Evolutionary conservation across 2,329 filamentous ascomycete genomes (phyloP).

Genomic region (Diaporthe ampelina): DNA sequence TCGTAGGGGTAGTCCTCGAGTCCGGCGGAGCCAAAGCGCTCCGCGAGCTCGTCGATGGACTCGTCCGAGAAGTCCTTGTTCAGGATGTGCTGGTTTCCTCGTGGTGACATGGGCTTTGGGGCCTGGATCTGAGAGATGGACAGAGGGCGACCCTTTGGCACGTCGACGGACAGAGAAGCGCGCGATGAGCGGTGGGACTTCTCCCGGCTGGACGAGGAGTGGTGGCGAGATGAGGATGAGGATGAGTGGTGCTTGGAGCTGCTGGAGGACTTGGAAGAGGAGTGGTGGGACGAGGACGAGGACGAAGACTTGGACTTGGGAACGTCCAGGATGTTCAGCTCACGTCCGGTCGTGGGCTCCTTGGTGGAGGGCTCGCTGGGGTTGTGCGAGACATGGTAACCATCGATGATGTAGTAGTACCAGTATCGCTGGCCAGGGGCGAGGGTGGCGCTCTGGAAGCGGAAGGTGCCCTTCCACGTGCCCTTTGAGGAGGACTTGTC

Average conservation of each 20-base stretch:
- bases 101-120: conserved; percentile 89
- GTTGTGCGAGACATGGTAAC: conserved; percentile 98
- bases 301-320: conserved; percentile 69
- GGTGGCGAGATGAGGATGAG: conserved; percentile 58
- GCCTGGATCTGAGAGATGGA: conserved; percentile 91
- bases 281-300: conserved; percentile 60
- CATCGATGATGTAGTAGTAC: conserved; percentile 99
- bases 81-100: conserved; percentile 89
- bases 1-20: conserved; percentile 67
- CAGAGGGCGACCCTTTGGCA: conserved; percentile 90
- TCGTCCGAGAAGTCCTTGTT: conserved; percentile 82
- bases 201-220: conserved; percentile 51
- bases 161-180: conserved; percentile 70
- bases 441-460: conserved; percentile 89
- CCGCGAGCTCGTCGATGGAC: conserved; percentile 83
- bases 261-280: conserved; percentile 58
- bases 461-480: conserved; percentile 96
- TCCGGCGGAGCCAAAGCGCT: conserved; percentile 76
- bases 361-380: conserved; percentile 89
- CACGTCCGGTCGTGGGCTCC: conserved; percentile 96
- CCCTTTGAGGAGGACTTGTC: conserved; percentile 88
- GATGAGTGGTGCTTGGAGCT: conserved; percentile 54
- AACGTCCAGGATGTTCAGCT: conserved; percentile 97
- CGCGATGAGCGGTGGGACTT: conserved; percentile 59
- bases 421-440: conserved; percentile 95